A percentile compares a stretch with the other conserved stretches of the same genome.
These are phyloP conservation scores for Solanum virginianum DNA, from an alignment of 257 asterid genomes.

Conservation along the genomic window DNA sequence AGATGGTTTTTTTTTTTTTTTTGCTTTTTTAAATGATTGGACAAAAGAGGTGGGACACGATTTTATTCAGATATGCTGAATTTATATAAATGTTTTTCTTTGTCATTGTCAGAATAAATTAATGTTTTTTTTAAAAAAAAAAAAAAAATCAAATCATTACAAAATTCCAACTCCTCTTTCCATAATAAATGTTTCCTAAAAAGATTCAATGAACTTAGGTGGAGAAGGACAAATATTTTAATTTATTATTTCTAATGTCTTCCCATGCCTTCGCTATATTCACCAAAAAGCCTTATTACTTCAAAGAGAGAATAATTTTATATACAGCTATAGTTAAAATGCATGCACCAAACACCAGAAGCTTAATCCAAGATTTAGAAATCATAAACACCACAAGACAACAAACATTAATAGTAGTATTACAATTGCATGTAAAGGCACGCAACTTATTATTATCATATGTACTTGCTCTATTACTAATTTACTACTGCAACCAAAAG, in stretches of 20 bases:
- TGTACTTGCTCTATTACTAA: background rate
- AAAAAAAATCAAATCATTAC: background rate
- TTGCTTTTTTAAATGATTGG: background rate
- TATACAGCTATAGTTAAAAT: background rate
- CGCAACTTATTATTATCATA: background rate
- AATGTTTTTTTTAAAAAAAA: background rate
- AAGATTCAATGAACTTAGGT: background rate
- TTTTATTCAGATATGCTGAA: background rate
- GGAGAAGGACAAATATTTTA: background rate
- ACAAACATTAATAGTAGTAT: background rate
- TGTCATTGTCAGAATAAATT: background rate
- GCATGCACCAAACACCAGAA: background rate
- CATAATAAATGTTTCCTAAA: background rate
- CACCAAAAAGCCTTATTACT: background rate
- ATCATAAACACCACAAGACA: background rate
- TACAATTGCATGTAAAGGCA: constrained; percentile 2
- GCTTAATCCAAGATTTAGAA: background rate
- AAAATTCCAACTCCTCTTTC: background rate
- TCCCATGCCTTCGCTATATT: background rate
- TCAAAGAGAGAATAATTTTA: background rate
- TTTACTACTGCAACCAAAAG: background rate
- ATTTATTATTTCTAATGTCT: background rate
- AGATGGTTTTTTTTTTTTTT: no score
- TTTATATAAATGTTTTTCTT: background rate
- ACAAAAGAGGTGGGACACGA: background rate